A percentile compares a stretch with the other conserved stretches of the same genome.
Conservation (phyloP, 1,284 basidiomycete species). For the Schizophyllum amplum region DNA sequence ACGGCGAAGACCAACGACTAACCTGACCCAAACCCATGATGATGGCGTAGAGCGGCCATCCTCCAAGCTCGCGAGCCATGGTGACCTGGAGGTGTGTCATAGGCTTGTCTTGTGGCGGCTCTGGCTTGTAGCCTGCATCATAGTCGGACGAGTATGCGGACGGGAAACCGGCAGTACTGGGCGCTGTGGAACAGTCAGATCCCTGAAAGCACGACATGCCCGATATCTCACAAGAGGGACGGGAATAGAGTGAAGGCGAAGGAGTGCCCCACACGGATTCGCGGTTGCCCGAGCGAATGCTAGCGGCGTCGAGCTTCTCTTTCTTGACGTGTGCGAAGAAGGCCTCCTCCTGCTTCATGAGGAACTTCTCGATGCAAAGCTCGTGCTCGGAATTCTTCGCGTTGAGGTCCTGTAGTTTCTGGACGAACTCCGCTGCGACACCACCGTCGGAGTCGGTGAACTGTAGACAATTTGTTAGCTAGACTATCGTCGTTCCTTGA, state of each 20-base stretch:
- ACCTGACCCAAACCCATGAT: conserved; percentile 81
- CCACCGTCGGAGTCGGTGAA: conserved; percentile 91
- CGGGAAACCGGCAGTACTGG: conserved; percentile 41
- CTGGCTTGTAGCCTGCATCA: conserved; percentile 43
- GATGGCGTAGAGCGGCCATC: conserved; percentile 89
- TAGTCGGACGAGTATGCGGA: conserved; percentile 29
- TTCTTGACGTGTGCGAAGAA: conserved; percentile 87
- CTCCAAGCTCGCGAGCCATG: conserved; percentile 66
- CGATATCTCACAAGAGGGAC: conserved; percentile 57
- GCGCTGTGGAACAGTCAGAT: conserved; percentile 33
- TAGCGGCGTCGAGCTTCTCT: conserved; percentile 76
- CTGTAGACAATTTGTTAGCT: conserved; percentile 27
- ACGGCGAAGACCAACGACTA: conserved; percentile 15
- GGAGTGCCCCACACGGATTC: conserved; percentile 80
- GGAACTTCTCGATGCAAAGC: conserved; percentile 84
- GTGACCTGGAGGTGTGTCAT: conserved; percentile 80
- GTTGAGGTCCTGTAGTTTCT: conserved; percentile 71
- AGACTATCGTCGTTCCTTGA: not conserved
- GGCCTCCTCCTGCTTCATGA: conserved; percentile 84
- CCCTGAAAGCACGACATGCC: not conserved
- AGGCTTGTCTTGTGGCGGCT: conserved; percentile 44
- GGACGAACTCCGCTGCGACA: conserved; percentile 82
- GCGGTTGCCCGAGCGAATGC: conserved; percentile 68
- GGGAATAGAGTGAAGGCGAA: conserved; percentile 62
- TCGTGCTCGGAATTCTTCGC: conserved; percentile 87